Conservation (phyloP, 495 filamentous ascomycete species). For the Penicillium lividum region DNA sequence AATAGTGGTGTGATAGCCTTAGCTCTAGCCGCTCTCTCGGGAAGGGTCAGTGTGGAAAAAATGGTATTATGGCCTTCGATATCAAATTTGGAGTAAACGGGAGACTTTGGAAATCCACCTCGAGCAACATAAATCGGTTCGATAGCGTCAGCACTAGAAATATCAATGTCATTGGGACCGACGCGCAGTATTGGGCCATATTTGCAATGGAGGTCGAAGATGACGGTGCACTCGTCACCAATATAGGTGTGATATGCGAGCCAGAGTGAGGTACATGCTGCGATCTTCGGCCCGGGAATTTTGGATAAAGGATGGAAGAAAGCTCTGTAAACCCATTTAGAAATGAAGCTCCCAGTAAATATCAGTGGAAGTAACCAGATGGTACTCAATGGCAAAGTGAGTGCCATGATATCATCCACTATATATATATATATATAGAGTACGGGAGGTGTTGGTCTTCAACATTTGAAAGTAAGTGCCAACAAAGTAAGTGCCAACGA, state of each 20-base stretch:
- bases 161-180: conserved; percentile 49
- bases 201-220: conserved; percentile 38
- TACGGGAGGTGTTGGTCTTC: background rate
- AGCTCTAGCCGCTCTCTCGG: conserved; percentile 42
- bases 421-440: too few relatives aligned
- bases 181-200: conserved; percentile 51
- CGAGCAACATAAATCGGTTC: conserved; percentile 44
- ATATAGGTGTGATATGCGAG: conserved; percentile 45
- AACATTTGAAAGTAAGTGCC: background rate
- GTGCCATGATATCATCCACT: background rate
- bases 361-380: background rate
- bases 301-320: conserved; percentile 37
- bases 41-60: conserved; percentile 45
- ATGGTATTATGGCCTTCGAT: conserved; percentile 52
- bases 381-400: background rate
- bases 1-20: conserved; percentile 53
- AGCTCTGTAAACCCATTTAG: conserved; percentile 23
- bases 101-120: conserved; percentile 50
- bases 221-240: conserved; percentile 39
- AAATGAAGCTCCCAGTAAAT: background rate
- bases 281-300: conserved; percentile 41
- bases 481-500: background rate
- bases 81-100: conserved; percentile 53
- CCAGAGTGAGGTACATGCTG: conserved; percentile 42
- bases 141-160: conserved; percentile 44